Base-by-base conservation (phyloP, 768 basidiomycete genomes). In the Boletus tylopilopsis region DNA sequence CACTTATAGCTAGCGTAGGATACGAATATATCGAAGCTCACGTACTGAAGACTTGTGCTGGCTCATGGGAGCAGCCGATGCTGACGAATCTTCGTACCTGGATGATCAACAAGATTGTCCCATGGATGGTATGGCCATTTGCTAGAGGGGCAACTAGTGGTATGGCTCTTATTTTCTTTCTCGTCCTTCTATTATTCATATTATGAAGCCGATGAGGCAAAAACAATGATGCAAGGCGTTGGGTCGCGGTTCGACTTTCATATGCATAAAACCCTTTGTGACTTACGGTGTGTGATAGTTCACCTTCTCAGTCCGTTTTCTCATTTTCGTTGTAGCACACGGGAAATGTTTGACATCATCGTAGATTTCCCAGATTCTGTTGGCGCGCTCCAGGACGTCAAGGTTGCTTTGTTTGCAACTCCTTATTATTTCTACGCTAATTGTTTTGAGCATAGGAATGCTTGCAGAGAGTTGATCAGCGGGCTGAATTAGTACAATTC, bases 291-390 rank as follows among this genome's bases (percentile, higher is more conserved):
- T 32, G 77, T 64, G 11, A 54, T 42, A n/a, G 13, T n/a, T 42
- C 50, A 22, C 45, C 32, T 55, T 30, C 24, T 44, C 32, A 19
- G 32, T 45, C 16, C 16, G 34, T 24, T 27, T 38, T 24, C 30
- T 37, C 32, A 29, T 32, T 23, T 37, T 16, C 12, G 3, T 32
- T 35, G n/a, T 52, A 85, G 84, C 29, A 86, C 82, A 50, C 76
- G 73, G 42, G 94, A 98, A 65, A 86, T 98, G 18, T 98, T 96
- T 62, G 92, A 95, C 56, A 96, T 98, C 48, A 95, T 98, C 50
- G 84, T 97, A 47, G 91, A 95, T 60, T 94, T 82, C 58, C 94
- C 95, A 0, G 89, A 94, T 52, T 95, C 94, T 0, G 76, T 73
- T 55, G 82, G 85, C 4, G 94, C 93, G 0, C 70, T 98, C 18